Evolutionary conservation across 257 asterid species (phyloP).

Genomic region (Nemophila menziesii): DNA sequence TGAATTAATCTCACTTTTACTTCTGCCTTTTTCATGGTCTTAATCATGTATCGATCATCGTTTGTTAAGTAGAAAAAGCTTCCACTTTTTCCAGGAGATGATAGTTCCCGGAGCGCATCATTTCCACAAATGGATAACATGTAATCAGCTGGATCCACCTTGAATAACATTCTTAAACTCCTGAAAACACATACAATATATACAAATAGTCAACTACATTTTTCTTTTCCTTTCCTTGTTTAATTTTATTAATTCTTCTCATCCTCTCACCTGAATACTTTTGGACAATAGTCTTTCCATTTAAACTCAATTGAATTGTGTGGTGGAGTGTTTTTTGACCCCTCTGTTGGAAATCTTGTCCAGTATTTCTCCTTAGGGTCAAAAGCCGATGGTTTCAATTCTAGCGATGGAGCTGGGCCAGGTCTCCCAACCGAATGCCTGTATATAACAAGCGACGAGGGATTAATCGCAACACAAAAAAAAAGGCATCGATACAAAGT

Average conservation of each 20-base stretch:
- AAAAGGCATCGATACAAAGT: not conserved
- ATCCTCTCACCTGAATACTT: conserved; percentile 62
- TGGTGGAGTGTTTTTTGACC: conserved; percentile 80
- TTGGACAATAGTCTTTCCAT: conserved; percentile 97
- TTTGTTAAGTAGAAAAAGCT: conserved; percentile 89
- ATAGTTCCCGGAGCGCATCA: conserved; percentile 80
- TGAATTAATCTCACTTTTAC: conserved; percentile 44
- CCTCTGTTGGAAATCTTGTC: conserved; percentile 93
- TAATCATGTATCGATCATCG: conserved; percentile 91
- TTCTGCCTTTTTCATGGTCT: conserved; percentile 97
- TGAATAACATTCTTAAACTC: conserved; percentile 67
- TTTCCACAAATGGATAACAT: conserved; percentile 91
- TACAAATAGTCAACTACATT: not conserved
- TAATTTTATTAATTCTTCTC: not conserved
- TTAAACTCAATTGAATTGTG: conserved; percentile 74
- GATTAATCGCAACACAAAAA: not conserved
- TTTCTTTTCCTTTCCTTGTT: too few relatives aligned
- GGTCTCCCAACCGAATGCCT: conserved; percentile 91
- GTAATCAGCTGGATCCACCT: conserved; percentile 96
- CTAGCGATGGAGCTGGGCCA: conserved; percentile 74
- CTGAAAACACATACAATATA: conserved; percentile 16
- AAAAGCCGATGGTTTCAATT: conserved; percentile 74
- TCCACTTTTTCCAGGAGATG: conserved; percentile 93
- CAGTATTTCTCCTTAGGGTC: conserved; percentile 87
- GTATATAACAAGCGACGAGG: too few relatives aligned